phyloP scores from a whole-genome alignment of 495 filamentous ascomycete species.

The Penicillium parvum region DNA sequence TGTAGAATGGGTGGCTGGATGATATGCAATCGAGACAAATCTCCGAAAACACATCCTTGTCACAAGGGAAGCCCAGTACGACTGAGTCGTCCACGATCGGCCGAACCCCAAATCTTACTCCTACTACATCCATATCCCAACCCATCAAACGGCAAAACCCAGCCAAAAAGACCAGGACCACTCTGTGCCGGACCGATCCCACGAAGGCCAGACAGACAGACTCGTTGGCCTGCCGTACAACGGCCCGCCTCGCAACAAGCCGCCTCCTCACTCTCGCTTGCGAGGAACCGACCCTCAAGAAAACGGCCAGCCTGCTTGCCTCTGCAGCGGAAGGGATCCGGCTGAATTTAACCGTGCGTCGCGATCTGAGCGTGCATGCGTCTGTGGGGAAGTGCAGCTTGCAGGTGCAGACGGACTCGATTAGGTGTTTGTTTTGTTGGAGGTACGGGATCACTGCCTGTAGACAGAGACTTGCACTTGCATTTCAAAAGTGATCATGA shows the following conservation, averaged over 20 bases:
- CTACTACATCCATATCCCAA: not conserved
- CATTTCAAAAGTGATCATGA: too few relatives aligned
- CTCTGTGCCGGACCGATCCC: not conserved
- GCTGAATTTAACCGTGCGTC: not conserved
- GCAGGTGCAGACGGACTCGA: too few relatives aligned
- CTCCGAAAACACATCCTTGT: too few relatives aligned
- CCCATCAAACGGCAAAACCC: not conserved
- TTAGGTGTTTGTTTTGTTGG: too few relatives aligned
- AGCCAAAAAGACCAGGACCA: not conserved
- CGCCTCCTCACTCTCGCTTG: constrained; percentile 6
- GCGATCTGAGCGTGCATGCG: constrained; percentile 1
- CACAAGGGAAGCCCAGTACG: too few relatives aligned
- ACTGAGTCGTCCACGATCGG: too few relatives aligned
- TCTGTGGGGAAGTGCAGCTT: constrained; percentile 6
- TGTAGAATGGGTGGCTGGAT: too few relatives aligned
- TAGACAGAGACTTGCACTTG: too few relatives aligned
- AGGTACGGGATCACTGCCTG: too few relatives aligned
- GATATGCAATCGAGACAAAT: too few relatives aligned
- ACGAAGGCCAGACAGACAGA: not conserved
- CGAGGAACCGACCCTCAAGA: constrained; percentile 10
- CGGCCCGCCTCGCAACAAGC: constrained; percentile 14
- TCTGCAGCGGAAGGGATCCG: constrained; percentile 7
- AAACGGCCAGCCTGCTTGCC: constrained; percentile 12
- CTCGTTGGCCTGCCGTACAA: constrained; percentile 14
- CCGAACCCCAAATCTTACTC: too few relatives aligned